Evolutionary conservation across 129 eudicot species (phyloP).

Genomic region (Oenanthe sinensis): DNA sequence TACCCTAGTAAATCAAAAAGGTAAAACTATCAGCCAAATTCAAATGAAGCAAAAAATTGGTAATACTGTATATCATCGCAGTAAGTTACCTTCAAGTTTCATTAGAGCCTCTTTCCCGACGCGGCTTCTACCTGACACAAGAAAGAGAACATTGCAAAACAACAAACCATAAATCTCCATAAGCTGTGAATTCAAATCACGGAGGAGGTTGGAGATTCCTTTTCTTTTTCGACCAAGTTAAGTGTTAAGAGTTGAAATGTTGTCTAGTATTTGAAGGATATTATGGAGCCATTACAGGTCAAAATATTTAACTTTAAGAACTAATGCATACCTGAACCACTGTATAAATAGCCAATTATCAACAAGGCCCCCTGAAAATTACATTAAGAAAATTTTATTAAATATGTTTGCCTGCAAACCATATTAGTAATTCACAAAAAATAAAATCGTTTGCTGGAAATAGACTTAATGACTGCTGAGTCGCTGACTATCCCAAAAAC

Average conservation of each 20-base stretch:
- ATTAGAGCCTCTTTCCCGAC: constrained; percentile 35
- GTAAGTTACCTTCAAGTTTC: constrained; percentile 67
- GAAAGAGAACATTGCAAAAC: constrained; percentile 11
- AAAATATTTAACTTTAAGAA: neutral
- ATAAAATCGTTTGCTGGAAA: neutral
- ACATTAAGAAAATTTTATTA: constrained; percentile 8
- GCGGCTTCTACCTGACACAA: constrained; percentile 56
- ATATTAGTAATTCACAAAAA: neutral
- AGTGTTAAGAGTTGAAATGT: neutral
- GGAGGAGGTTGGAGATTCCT: neutral
- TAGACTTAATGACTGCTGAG: neutral
- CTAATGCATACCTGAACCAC: constrained; percentile 70
- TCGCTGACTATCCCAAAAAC: neutral
- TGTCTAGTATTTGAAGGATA: neutral
- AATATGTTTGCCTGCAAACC: constrained; percentile 6
- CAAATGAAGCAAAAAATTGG: neutral
- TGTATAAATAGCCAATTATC: constrained; percentile 73
- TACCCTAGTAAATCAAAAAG: neutral
- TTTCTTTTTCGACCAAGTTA: neutral
- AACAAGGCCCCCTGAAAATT: constrained; percentile 79
- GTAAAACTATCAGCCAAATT: neutral
- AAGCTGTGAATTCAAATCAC: constrained; percentile 2
- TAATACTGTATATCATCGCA: neutral
- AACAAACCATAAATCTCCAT: neutral
- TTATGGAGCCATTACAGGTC: neutral